A percentile compares a stretch with the other conserved stretches of the same genome.
Evolutionary conservation across 345 rosid species (phyloP).

Genomic region (Brassica nigra): DNA sequence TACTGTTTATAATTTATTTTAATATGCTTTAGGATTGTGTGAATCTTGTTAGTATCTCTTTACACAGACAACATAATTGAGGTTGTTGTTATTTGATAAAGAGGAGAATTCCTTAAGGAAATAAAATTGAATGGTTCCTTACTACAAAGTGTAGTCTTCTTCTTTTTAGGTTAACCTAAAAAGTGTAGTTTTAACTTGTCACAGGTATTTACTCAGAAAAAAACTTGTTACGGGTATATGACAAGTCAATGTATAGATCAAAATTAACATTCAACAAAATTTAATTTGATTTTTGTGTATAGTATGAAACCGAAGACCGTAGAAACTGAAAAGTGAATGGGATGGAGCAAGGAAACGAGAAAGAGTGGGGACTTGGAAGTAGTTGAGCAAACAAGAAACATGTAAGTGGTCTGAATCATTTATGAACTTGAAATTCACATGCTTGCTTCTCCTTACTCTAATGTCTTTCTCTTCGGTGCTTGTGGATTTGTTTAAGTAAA

Average conservation of each 20-base stretch:
- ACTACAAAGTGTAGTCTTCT: neutral
- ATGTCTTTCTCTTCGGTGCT: conserved; percentile 15
- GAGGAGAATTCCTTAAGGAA: neutral
- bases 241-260: neutral
- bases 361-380: conserved; percentile 34
- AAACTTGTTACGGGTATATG: neutral
- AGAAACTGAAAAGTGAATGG: conserved; percentile 16
- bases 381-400: conserved; percentile 38
- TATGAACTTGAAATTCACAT: conserved; percentile 32
- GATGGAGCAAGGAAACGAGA: conserved; percentile 28
- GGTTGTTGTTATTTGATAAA: neutral
- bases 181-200: no score
- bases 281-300: neutral
- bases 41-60: conserved; percentile 25
- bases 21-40: conserved; percentile 2
- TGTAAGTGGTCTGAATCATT: conserved; percentile 31
- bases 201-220: no score
- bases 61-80: conserved; percentile 24
- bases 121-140: conserved; percentile 11
- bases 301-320: conserved; percentile 8
- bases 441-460: conserved; percentile 33
- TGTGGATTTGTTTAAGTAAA: neutral
- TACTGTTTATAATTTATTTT: neutral
- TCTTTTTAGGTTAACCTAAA: no score
- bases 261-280: conserved; percentile 5